A percentile compares a stretch with the other conserved stretches of the same genome.
These are phyloP conservation scores for Geoglossum glabrum DNA, from an alignment of 495 filamentous ascomycete species.

Conservation along the genomic window DNA sequence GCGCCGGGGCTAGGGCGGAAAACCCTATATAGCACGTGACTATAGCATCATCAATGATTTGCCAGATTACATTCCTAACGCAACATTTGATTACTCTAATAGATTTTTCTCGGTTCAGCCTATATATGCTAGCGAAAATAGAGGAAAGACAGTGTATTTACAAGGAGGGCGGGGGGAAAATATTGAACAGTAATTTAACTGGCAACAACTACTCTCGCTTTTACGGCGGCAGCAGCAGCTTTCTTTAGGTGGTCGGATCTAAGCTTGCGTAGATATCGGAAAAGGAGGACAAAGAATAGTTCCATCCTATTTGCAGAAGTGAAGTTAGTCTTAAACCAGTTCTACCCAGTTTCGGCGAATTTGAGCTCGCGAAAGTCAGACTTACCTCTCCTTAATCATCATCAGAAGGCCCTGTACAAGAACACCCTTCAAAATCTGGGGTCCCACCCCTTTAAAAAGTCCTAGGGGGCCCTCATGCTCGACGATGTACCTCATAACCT, in stretches of 20 bases:
- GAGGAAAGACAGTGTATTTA: neutral
- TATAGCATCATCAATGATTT: neutral
- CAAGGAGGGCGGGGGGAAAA: neutral
- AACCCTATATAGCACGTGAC: neutral
- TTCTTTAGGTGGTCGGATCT: constrained; percentile 50
- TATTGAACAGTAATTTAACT: neutral
- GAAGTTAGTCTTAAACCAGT: constrained; percentile 15
- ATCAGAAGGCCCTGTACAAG: constrained; percentile 89
- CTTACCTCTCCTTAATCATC: constrained; percentile 98
- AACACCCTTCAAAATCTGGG: constrained; percentile 82
- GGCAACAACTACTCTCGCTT: constrained; percentile 21
- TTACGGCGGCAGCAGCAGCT: constrained; percentile 35
- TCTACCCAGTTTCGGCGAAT: constrained; percentile 7
- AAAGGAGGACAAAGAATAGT: constrained; percentile 69
- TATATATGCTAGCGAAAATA: neutral
- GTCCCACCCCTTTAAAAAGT: constrained; percentile 91
- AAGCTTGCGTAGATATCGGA: constrained; percentile 56
- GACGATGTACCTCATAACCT: constrained; percentile 87
- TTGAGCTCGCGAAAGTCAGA: neutral
- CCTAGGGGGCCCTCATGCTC: constrained; percentile 65
- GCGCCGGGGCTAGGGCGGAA: neutral
- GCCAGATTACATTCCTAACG: no score
- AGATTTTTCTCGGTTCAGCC: neutral
- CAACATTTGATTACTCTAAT: neutral
- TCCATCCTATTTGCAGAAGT: constrained; percentile 44